A percentile compares a stretch with the other conserved stretches of the same genome.
Conservation (phyloP, 1,284 basidiomycete species). For the Flammula alnicola region DNA sequence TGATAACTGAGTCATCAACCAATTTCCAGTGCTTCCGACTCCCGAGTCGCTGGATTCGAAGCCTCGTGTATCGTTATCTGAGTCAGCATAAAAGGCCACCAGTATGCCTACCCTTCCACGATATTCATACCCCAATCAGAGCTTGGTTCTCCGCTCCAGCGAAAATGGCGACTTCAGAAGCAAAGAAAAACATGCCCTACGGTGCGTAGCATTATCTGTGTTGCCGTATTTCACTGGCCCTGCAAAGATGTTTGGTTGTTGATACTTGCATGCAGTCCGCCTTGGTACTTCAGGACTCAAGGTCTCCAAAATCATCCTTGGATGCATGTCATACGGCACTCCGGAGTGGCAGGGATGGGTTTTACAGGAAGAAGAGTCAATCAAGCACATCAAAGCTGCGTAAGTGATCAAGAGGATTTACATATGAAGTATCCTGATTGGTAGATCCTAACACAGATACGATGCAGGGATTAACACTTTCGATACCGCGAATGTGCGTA, state of each 20-base stretch:
- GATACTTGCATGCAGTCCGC: slow-evolving; percentile 36
- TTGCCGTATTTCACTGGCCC: not conserved
- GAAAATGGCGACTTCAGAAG: no score
- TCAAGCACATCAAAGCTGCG: slow-evolving; percentile 63
- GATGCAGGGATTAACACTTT: slow-evolving; percentile 71
- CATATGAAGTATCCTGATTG: not conserved
- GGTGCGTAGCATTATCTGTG: slow-evolving; percentile 10
- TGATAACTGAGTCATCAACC: no score
- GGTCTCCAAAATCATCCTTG: slow-evolving; percentile 55
- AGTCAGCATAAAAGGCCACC: no score
- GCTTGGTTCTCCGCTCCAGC: no score
- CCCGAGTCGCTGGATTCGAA: no score
- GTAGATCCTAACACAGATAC: slow-evolving; percentile 40
- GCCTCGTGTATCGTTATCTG: no score
- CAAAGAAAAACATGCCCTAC: slow-evolving; percentile 24
- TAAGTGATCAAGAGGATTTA: slow-evolving; percentile 27
- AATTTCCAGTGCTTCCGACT: no score
- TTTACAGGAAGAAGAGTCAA: slow-evolving; percentile 58
- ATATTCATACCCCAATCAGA: no score
- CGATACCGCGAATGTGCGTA: slow-evolving; percentile 61
- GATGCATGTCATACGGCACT: slow-evolving; percentile 52
- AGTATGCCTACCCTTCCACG: no score
- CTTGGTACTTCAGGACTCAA: slow-evolving; percentile 57
- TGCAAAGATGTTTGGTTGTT: no score
- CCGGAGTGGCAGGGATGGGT: slow-evolving; percentile 60